These are phyloP conservation scores for Chalciporus pseudorubinellus DNA, from an alignment of 768 basidiomycete genomes.

Conservation along the genomic window DNA sequence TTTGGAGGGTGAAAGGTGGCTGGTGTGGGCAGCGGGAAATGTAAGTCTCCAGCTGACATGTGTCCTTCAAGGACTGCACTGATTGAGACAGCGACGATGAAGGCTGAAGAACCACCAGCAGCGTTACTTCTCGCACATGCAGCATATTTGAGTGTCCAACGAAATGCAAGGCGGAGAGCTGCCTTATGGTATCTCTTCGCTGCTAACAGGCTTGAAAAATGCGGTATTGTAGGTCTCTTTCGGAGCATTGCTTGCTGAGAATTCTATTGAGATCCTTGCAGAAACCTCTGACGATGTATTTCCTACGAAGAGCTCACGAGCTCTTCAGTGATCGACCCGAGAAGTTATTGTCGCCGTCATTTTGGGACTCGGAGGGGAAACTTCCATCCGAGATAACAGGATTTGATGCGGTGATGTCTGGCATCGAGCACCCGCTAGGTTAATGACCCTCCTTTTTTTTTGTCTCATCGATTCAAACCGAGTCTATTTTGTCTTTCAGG, in stretches of 20 bases:
- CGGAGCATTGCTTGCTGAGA: conserved; percentile 1
- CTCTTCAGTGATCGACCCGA: conserved; percentile 50
- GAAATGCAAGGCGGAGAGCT: conserved; percentile 56
- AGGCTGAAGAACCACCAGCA: conserved; percentile 82
- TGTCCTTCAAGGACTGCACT: conserved; percentile 16
- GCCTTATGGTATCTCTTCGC: conserved; percentile 79
- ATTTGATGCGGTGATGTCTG: conserved; percentile 64
- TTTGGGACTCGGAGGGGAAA: conserved; percentile 71
- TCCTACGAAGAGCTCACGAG: conserved; percentile 68
- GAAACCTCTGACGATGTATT: conserved; percentile 86
- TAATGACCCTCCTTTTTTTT: conserved; percentile 8
- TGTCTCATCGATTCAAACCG: not conserved
- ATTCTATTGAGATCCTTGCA: conserved; percentile 27
- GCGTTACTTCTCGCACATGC: conserved; percentile 82
- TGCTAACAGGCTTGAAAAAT: conserved; percentile 77
- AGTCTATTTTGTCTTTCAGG: conserved; percentile 44
- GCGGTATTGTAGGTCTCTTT: conserved; percentile 64
- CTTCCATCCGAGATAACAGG: conserved; percentile 38
- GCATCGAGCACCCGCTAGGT: conserved; percentile 82
- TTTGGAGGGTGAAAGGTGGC: conserved; percentile 80
- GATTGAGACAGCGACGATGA: conserved; percentile 30
- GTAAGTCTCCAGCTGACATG: conserved; percentile 43
- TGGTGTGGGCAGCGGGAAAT: conserved; percentile 81
- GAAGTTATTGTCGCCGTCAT: conserved; percentile 73
- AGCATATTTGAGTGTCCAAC: conserved; percentile 63